A percentile compares a stretch with the other conserved stretches of the same genome.
Evolutionary conservation across 2,329 filamentous ascomycete species (phyloP).

Genomic region (Aspergillus alliaceus): DNA sequence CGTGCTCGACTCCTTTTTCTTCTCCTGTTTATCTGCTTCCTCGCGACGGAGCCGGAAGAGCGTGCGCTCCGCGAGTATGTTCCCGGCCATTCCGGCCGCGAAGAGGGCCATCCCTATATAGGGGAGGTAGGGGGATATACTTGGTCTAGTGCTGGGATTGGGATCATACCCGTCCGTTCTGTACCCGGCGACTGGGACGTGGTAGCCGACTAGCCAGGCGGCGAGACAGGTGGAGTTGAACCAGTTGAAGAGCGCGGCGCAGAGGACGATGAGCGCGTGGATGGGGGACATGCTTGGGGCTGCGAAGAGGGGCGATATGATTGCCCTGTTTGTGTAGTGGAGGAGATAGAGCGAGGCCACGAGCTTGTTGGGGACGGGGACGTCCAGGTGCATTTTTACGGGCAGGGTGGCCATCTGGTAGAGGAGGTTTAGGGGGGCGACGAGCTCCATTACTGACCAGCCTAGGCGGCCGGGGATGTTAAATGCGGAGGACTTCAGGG

Average conservation of each 20-base stretch:
- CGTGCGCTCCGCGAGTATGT: slow-evolving; percentile 87
- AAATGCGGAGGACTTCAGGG: slow-evolving; percentile 61
- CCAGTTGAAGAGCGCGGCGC: slow-evolving; percentile 73
- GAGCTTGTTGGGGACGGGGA: slow-evolving; percentile 39
- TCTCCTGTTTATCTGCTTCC: slow-evolving; percentile 53
- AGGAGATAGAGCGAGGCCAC: slow-evolving; percentile 57
- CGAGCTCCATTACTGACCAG: slow-evolving; percentile 86
- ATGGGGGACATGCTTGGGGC: slow-evolving; percentile 94
- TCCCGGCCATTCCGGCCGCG: slow-evolving; percentile 71
- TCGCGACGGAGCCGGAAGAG: slow-evolving; percentile 80
- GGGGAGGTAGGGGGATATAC: background rate
- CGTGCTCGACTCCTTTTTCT: slow-evolving; percentile 44
- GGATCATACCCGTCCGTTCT: background rate
- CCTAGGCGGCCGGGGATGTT: slow-evolving; percentile 88
- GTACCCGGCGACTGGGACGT: slow-evolving; percentile 43
- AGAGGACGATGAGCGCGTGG: slow-evolving; percentile 65
- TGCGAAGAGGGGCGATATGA: slow-evolving; percentile 74
- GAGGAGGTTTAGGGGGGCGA: slow-evolving; percentile 72
- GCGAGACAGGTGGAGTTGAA: slow-evolving; percentile 76
- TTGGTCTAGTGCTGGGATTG: background rate
- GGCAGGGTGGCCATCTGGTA: slow-evolving; percentile 77
- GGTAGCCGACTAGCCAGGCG: slow-evolving; percentile 80
- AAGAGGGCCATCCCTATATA: slow-evolving; percentile 70
- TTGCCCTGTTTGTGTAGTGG: slow-evolving; percentile 88
- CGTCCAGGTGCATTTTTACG: slow-evolving; percentile 33